Conservation (phyloP, 345 rosid species). For the Cardamine resedifolia region DNA sequence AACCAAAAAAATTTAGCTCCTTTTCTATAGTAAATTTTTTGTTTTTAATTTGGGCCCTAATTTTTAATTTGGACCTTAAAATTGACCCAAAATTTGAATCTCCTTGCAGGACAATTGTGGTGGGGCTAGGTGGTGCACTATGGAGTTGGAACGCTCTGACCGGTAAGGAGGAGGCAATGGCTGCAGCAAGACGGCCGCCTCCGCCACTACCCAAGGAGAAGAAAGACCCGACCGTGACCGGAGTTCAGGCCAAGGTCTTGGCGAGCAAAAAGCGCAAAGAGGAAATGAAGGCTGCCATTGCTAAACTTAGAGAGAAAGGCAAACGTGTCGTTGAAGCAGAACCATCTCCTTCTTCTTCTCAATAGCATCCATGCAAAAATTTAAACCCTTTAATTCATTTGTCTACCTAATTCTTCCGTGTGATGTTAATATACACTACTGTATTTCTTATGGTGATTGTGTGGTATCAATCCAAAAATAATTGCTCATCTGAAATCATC, state of each 20-base stretch:
- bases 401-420: neutral
- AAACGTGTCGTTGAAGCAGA: constrained; percentile 39
- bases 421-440: constrained; percentile 26
- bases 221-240: constrained; percentile 72
- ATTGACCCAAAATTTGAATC: no score
- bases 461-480: neutral
- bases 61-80: no score
- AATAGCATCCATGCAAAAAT: constrained; percentile 11
- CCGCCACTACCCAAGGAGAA: constrained; percentile 62
- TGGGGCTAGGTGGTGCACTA: constrained; percentile 46
- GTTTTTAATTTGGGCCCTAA: no score
- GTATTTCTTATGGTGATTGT: neutral
- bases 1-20: no score
- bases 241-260: constrained; percentile 74
- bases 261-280: constrained; percentile 81
- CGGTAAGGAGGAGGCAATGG: constrained; percentile 46
- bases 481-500: neutral
- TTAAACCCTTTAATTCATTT: constrained; percentile 9
- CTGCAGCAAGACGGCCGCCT: constrained; percentile 65
- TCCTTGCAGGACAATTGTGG: constrained; percentile 12
- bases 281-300: constrained; percentile 48
- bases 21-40: no score
- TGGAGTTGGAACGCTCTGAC: constrained; percentile 45
- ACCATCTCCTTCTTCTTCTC: constrained; percentile 28
- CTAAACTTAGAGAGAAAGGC: constrained; percentile 71